Conservation (phyloP, 208 protist genomes). For the Blechomonas ayalai region DNA sequence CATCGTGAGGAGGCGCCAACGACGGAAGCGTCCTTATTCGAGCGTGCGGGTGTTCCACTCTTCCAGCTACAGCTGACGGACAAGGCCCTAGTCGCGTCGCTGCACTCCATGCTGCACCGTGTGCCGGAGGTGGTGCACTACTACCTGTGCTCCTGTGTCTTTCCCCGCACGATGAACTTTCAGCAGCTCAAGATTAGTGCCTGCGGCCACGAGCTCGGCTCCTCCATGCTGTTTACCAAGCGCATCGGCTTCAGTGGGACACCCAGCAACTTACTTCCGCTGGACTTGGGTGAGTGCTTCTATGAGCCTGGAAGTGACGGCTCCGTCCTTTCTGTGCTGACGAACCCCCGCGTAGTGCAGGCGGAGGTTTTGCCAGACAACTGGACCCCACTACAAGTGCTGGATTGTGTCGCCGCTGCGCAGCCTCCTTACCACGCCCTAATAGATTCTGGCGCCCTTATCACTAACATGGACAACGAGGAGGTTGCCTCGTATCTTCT, state of each 20-base stretch:
- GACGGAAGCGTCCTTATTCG: conserved; percentile 4
- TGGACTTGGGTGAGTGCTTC: conserved; percentile 91
- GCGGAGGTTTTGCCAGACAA: conserved; percentile 50
- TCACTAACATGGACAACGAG: conserved; percentile 94
- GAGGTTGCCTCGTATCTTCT: conserved; percentile 88
- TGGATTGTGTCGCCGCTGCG: conserved; percentile 81
- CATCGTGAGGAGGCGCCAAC: conserved; percentile 1
- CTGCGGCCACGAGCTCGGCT: conserved; percentile 93
- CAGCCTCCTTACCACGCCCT: conserved; percentile 85
- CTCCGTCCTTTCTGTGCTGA: conserved; percentile 88
- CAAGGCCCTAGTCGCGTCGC: conserved; percentile 40
- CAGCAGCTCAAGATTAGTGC: conserved; percentile 91
- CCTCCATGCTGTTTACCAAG: conserved; percentile 89
- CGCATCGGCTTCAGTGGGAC: conserved; percentile 94
- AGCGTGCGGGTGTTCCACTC: conserved; percentile 65
- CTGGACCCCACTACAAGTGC: conserved; percentile 86
- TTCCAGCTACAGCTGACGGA: conserved; percentile 81
- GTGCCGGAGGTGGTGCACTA: conserved; percentile 82
- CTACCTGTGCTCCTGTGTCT: conserved; percentile 83
- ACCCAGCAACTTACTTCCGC: conserved; percentile 90
- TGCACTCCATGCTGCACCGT: conserved; percentile 53
- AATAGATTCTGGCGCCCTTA: conserved; percentile 94
- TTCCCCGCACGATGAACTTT: conserved; percentile 85
- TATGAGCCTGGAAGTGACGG: conserved; percentile 93
- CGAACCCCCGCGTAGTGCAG: conserved; percentile 67